Evolutionary conservation across 768 basidiomycete genomes (phyloP).

Genomic region (Naganishia onofrii): DNA sequence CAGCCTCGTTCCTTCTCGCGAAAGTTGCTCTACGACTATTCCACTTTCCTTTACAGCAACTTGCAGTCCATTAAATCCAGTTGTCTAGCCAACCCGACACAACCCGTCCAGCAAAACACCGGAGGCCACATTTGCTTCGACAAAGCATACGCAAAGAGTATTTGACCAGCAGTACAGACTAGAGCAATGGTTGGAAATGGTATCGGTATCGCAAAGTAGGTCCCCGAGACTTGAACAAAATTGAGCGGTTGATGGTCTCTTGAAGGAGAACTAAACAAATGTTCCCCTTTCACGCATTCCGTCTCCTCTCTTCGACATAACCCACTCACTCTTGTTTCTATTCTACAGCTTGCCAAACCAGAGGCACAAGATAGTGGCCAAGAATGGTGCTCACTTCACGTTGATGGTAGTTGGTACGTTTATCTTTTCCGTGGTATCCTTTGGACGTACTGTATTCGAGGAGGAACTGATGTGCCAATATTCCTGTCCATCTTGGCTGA

Average conservation of each 20-base stretch:
- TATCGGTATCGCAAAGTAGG: slow-evolving; percentile 52
- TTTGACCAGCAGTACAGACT: background rate
- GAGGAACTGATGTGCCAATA: no score
- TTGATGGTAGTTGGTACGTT: slow-evolving; percentile 88
- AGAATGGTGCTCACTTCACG: slow-evolving; percentile 95
- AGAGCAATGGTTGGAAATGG: slow-evolving; percentile 43
- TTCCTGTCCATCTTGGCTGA: slow-evolving; percentile 4
- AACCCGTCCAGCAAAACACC: no score
- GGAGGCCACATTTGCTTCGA: background rate
- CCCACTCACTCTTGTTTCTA: slow-evolving; percentile 6
- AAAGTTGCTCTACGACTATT: background rate
- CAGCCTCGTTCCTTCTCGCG: background rate
- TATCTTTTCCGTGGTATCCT: background rate
- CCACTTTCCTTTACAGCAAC: background rate
- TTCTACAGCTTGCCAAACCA: slow-evolving; percentile 86
- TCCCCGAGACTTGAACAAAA: background rate
- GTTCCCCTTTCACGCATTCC: background rate
- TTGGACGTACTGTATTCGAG: background rate
- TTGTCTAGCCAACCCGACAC: no score
- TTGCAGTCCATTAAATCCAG: background rate
- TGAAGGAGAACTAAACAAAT: background rate
- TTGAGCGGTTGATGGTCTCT: background rate
- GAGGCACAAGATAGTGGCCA: slow-evolving; percentile 98
- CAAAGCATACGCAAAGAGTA: background rate
- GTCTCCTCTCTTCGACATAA: background rate